Conservation (phyloP, 768 basidiomycete species). For the Lentinula guzmanii region DNA sequence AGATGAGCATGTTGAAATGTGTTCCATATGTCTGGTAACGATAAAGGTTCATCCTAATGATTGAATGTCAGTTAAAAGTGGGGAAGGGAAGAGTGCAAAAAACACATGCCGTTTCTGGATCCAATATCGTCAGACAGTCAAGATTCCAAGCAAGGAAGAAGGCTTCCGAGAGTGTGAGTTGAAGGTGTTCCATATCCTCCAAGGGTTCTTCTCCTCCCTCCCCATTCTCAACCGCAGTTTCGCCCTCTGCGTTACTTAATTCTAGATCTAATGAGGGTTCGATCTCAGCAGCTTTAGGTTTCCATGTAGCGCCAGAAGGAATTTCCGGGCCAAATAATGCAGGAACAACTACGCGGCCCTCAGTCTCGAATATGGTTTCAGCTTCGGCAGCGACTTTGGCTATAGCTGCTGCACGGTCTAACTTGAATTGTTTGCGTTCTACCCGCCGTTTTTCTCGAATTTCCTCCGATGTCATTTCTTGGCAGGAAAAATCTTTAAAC, state of each 20-base stretch:
- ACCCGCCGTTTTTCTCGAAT: constrained; percentile 81
- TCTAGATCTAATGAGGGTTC: neutral
- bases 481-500: neutral
- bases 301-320: constrained; percentile 81
- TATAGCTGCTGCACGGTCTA: constrained; percentile 85
- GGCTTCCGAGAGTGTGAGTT: constrained; percentile 83
- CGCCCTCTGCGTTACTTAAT: constrained; percentile 18
- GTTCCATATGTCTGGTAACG: constrained; percentile 54
- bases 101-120: constrained; percentile 58
- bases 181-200: constrained; percentile 83
- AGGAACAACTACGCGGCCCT: constrained; percentile 59
- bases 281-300: constrained; percentile 29
- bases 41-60: constrained; percentile 46
- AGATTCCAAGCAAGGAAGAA: constrained; percentile 85
- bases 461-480: constrained; percentile 85
- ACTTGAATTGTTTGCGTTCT: constrained; percentile 89
- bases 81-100: neutral
- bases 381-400: constrained; percentile 77
- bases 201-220: constrained; percentile 46
- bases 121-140: constrained; percentile 70
- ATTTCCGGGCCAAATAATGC: constrained; percentile 57
- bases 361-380: constrained; percentile 64
- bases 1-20: constrained; percentile 55
- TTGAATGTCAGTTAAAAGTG: constrained; percentile 6
- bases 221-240: constrained; percentile 15